Base-by-base conservation (phyloP, 192 early-diverging fungal genomes). In the Paraglomus occultum region DNA sequence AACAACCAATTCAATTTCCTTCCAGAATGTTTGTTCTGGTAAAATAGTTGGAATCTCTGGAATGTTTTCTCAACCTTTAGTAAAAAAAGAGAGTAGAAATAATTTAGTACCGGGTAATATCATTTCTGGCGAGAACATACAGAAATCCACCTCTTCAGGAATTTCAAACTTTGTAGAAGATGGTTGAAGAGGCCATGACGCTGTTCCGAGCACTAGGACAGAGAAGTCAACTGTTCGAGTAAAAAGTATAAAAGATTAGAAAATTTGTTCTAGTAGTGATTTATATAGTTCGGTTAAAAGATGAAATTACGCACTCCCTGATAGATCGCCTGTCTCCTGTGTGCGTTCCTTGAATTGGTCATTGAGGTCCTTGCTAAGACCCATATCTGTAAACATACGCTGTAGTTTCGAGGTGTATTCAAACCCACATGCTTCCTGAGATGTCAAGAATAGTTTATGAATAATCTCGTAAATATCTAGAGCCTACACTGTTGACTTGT, bases 341-440 rank as follows among this genome's bases (percentile, higher is more conserved):
- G 79, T 69, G 5, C 74, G 63, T 8, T 91, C 89, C 77, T 83
- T 91, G 82, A 97, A 97, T 54, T 83, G 81, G 45, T 90, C 88
- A 45, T 95, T 91, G 71, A 97, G 79, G 46, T 96, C 95, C 74
- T 91, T 94, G 75, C 94, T 94, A 15, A 97, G 72, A 17, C 85
- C 85, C 73, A 99, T 92, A 72, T 99, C 97, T 18, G 85, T 89
- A 73, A 99, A 97, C 97, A 99, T 98, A 55, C 92, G 88, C 78
- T 94, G 88, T 59, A 99, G 84, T 73, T 95, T 96, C 63, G 84
- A 87, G 0, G 95, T 99, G 76, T 96, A 96, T 77, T 99, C 97
- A 48, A 91, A 88, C 17, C 97, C 95, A 74, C 94, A 95, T 7
- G 92, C 91, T 65, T 96, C 90, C 78, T 69, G 43, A 17, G 38